phyloP scores from a whole-genome alignment of 225 moss, liverwort and hornwort genomes.

The Asterella californica region DNA sequence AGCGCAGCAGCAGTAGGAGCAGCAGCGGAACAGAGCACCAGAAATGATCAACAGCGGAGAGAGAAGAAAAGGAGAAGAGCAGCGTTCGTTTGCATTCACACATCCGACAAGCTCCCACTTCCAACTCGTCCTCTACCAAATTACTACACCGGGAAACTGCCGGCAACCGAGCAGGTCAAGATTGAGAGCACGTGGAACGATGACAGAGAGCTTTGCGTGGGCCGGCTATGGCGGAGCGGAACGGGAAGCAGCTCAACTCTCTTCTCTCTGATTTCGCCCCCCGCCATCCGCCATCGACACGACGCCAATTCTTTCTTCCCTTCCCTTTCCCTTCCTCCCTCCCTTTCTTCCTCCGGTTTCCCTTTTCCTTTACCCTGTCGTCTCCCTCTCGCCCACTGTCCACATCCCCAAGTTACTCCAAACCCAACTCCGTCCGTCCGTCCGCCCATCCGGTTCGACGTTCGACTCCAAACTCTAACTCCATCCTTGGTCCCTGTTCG shows the following conservation, averaged over 20 bases:
- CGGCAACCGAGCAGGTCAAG: conserved; percentile 24
- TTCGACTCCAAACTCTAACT: too few relatives aligned
- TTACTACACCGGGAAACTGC: conserved; percentile 13
- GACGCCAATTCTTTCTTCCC: background rate
- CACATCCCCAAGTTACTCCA: background rate
- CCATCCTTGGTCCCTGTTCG: background rate
- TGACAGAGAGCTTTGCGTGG: conserved; percentile 3
- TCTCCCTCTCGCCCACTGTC: too few relatives aligned
- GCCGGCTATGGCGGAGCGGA: conserved; percentile 45
- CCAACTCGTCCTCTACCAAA: conserved; percentile 19
- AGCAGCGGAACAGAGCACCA: conserved; percentile 4
- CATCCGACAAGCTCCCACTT: conserved; percentile 17
- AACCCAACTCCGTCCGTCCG: background rate
- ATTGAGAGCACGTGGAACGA: background rate
- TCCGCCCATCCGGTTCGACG: background rate
- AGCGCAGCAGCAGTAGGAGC: background rate
- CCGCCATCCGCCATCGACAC: background rate
- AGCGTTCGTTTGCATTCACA: conserved; percentile 2
- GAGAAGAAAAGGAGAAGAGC: background rate
- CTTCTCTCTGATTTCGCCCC: background rate
- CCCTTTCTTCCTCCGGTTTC: background rate
- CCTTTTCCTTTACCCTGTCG: background rate
- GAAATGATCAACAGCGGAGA: conserved; percentile 1
- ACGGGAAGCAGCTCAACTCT: conserved; percentile 7
- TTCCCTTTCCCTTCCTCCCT: background rate